Percentiles rank a stretch among this genome's conserved stretches.
These are phyloP conservation scores for Taiozyma sp. DNA, from an alignment of 1,139 yeast genomes.

Conservation along the genomic window DNA sequence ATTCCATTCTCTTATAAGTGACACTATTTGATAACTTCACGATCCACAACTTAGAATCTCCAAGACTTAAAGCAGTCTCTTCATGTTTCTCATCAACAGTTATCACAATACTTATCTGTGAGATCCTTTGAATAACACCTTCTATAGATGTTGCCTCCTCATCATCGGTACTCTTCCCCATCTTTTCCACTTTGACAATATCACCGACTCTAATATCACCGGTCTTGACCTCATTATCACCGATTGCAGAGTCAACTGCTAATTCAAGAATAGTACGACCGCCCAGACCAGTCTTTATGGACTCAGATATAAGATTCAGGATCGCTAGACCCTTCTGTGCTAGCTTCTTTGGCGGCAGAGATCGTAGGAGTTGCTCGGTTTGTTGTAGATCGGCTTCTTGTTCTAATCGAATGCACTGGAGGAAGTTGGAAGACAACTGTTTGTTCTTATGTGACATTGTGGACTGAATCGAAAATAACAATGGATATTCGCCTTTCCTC, in stretches of 20 bases:
- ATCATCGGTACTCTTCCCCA: constrained; percentile 11
- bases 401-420: constrained; percentile 51
- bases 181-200: constrained; percentile 45
- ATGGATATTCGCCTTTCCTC: too few relatives aligned
- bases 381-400: constrained; percentile 54
- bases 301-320: constrained; percentile 54
- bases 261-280: constrained; percentile 73
- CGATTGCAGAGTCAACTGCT: constrained; percentile 36
- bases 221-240: constrained; percentile 17
- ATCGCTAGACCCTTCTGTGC: constrained; percentile 74
- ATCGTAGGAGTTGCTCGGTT: constrained; percentile 44
- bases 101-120: constrained; percentile 37
- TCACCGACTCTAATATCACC: constrained; percentile 77
- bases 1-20: constrained; percentile 76
- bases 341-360: constrained; percentile 59
- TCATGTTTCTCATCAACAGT: constrained; percentile 55
- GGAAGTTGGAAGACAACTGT: constrained; percentile 39
- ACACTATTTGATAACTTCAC: constrained; percentile 65
- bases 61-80: constrained; percentile 39
- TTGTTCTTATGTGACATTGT: constrained; percentile 18
- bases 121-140: constrained; percentile 49
- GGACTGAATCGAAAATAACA: too few relatives aligned
- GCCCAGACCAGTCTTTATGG: constrained; percentile 72
- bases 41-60: constrained; percentile 51
- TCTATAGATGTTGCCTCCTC: constrained; percentile 30